phyloP scores from a whole-genome alignment of 1,284 basidiomycete genomes.

The Bjerkandera adusta region DNA sequence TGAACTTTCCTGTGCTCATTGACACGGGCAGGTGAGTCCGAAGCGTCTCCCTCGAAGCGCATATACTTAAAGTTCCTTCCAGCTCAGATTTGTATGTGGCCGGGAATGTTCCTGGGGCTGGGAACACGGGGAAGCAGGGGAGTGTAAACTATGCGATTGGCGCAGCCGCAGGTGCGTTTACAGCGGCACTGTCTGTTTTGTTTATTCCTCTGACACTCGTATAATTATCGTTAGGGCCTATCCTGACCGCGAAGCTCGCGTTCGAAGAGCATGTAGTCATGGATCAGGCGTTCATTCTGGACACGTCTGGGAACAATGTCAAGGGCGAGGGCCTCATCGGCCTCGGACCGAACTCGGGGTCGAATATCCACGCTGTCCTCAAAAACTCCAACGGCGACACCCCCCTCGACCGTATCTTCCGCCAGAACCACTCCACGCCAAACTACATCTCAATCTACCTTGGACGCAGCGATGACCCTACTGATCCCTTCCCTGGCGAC shows the following conservation, averaged over 20 bases:
- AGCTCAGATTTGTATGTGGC: constrained; percentile 62
- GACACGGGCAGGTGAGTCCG: constrained; percentile 63
- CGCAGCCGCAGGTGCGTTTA: constrained; percentile 40
- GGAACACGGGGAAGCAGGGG: constrained; percentile 40
- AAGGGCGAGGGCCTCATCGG: constrained; percentile 36
- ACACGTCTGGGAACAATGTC: constrained; percentile 21
- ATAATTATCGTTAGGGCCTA: constrained; percentile 37
- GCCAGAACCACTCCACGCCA: constrained; percentile 49
- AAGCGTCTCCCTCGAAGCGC: neutral
- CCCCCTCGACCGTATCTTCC: constrained; percentile 62
- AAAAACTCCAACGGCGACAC: constrained; percentile 38
- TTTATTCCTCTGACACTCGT: constrained; percentile 8
- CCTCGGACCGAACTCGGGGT: constrained; percentile 37
- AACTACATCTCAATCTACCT: constrained; percentile 54
- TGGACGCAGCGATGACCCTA: constrained; percentile 30
- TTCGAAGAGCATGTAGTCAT: constrained; percentile 54
- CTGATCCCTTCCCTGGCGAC: constrained; percentile 33
- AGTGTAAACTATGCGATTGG: constrained; percentile 52
- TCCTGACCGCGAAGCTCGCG: constrained; percentile 49
- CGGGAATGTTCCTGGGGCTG: constrained; percentile 41
- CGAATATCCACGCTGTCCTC: constrained; percentile 26
- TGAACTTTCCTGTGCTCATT: constrained; percentile 48
- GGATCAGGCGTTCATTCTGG: constrained; percentile 54
- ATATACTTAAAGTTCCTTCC: neutral
- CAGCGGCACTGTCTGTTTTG: neutral